Evolutionary conservation across 2,329 filamentous ascomycete genomes (phyloP).

Genomic region (Juglanconis oblonga): DNA sequence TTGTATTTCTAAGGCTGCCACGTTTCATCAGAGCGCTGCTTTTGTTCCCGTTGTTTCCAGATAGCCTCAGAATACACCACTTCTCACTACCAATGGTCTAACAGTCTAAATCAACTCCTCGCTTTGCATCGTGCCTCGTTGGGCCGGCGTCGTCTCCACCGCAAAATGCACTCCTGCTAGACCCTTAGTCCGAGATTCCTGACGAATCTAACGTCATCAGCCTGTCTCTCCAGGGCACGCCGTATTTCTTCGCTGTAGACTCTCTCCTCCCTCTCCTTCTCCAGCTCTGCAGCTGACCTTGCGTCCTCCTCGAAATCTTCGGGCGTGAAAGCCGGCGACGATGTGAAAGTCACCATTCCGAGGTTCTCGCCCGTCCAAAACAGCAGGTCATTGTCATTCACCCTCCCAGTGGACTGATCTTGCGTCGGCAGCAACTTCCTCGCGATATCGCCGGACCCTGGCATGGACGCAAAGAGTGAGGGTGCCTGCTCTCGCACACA

Average conservation of each 20-base stretch:
- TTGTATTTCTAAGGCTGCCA: background rate
- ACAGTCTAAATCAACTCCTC: too few species aligned
- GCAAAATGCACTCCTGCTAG: conserved; percentile 13
- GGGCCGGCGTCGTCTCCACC: background rate
- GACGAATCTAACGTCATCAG: conserved; percentile 75
- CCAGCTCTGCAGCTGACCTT: conserved; percentile 43
- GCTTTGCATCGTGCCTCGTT: too few species aligned
- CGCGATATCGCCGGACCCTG: conserved; percentile 67
- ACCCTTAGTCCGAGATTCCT: conserved; percentile 56
- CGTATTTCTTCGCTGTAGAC: conserved; percentile 71
- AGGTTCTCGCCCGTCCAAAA: conserved; percentile 87
- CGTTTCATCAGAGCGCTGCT: background rate
- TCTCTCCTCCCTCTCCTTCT: conserved; percentile 53
- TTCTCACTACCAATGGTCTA: too few species aligned
- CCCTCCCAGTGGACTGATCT: conserved; percentile 20
- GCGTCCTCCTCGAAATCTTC: conserved; percentile 49
- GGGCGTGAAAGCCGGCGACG: conserved; percentile 43
- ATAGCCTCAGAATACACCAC: too few species aligned
- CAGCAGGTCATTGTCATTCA: conserved; percentile 66
- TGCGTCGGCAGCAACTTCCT: conserved; percentile 72
- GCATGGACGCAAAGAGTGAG: conserved; percentile 51
- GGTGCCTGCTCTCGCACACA: conserved; percentile 44
- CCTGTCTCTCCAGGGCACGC: conserved; percentile 70
- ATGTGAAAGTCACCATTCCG: conserved; percentile 66
- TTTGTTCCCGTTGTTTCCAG: background rate